A percentile compares a stretch with the other conserved stretches of the same genome.
These are phyloP conservation scores for Aspergillus sp. DNA, from an alignment of 2,329 filamentous ascomycete species.

Conservation along the genomic window DNA sequence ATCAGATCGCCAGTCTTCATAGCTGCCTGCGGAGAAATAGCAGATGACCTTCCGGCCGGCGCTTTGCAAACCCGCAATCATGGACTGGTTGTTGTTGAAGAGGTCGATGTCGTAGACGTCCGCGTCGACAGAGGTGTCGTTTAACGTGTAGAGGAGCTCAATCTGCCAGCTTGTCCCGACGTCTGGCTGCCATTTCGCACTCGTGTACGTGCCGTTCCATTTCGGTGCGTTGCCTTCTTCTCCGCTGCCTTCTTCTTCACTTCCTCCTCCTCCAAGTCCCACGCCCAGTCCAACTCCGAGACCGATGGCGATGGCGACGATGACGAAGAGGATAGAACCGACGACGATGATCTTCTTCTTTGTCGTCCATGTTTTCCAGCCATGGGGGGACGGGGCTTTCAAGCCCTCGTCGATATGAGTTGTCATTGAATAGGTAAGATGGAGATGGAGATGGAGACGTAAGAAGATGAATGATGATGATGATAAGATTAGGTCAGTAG, in stretches of 20 bases:
- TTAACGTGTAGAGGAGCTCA: slow-evolving; percentile 42
- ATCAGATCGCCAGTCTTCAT: slow-evolving; percentile 60
- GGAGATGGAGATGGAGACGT: background rate
- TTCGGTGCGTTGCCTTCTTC: slow-evolving; percentile 6
- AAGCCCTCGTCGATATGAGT: slow-evolving; percentile 6
- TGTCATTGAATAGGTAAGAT: slow-evolving; percentile 5
- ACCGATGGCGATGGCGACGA: slow-evolving; percentile 49
- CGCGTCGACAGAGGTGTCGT: slow-evolving; percentile 46
- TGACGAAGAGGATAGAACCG: slow-evolving; percentile 15
- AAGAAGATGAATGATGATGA: no score
- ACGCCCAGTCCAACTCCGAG: slow-evolving; percentile 56
- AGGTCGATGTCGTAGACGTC: slow-evolving; percentile 59
- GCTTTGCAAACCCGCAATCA: slow-evolving; percentile 45
- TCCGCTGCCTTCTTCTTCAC: slow-evolving; percentile 20
- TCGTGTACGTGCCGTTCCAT: slow-evolving; percentile 12
- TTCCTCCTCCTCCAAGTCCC: slow-evolving; percentile 38
- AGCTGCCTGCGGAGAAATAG: slow-evolving; percentile 70
- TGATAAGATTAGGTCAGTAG: no score
- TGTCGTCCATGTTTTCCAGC: slow-evolving; percentile 23
- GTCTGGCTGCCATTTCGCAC: slow-evolving; percentile 48
- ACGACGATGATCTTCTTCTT: slow-evolving; percentile 30
- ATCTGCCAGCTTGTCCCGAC: slow-evolving; percentile 59
- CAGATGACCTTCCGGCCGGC: slow-evolving; percentile 62
- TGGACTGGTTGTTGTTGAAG: slow-evolving; percentile 47
- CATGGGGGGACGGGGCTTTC: slow-evolving; percentile 13